phyloP scores from a whole-genome alignment of 768 basidiomycete genomes.

The Suillus occidentalis region DNA sequence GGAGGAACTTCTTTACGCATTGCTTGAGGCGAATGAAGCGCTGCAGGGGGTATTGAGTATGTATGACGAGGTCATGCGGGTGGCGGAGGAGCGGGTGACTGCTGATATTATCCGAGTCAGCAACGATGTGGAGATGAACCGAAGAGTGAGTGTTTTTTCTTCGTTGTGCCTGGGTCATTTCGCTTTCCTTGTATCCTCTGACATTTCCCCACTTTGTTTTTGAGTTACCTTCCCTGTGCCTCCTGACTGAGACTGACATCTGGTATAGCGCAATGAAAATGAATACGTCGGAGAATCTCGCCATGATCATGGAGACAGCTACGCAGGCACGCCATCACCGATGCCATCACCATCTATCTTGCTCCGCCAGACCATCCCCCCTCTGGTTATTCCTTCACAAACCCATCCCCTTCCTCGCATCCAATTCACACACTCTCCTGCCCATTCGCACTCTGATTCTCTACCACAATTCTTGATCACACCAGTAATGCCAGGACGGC shows the following conservation, averaged over 20 bases:
- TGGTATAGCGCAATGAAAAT: slow-evolving; percentile 23
- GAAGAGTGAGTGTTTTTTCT: slow-evolving; percentile 48
- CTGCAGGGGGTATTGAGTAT: slow-evolving; percentile 66
- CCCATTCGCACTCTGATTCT: slow-evolving; percentile 17
- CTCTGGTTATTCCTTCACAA: slow-evolving; percentile 29
- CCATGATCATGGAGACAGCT: slow-evolving; percentile 16
- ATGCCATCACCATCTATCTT: slow-evolving; percentile 21
- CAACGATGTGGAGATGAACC: slow-evolving; percentile 65
- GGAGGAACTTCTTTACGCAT: slow-evolving; percentile 69
- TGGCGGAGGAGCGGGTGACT: slow-evolving; percentile 54
- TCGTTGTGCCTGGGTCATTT: slow-evolving; percentile 23
- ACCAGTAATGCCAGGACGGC: slow-evolving; percentile 53
- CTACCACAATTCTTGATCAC: slow-evolving; percentile 26
- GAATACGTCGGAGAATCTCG: slow-evolving; percentile 24
- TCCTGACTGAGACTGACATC: not conserved
- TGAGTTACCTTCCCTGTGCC: not conserved
- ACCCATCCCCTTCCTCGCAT: slow-evolving; percentile 41
- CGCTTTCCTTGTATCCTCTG: slow-evolving; percentile 15
- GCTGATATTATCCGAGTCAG: slow-evolving; percentile 60
- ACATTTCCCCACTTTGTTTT: slow-evolving; percentile 8
- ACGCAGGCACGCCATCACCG: slow-evolving; percentile 36
- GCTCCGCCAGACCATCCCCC: slow-evolving; percentile 33
- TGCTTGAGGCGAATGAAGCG: slow-evolving; percentile 76
- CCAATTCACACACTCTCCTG: slow-evolving; percentile 24
- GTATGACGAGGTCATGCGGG: slow-evolving; percentile 74